Evolutionary conservation across 2,329 filamentous ascomycete species (phyloP).

Genomic region (Paramyrothecium sp.): DNA sequence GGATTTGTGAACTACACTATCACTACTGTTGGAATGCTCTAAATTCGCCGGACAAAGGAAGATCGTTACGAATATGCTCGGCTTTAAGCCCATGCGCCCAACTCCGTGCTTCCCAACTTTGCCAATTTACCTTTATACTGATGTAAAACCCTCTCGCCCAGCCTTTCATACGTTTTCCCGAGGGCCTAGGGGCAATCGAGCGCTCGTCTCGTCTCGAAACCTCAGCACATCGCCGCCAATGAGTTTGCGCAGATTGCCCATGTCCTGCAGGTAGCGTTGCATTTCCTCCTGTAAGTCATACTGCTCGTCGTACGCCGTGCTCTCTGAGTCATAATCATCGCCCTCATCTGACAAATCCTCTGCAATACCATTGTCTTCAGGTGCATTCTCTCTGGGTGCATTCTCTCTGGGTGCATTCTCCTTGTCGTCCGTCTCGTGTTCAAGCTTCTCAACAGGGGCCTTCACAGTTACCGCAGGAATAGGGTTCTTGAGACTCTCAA

Average conservation of each 20-base stretch:
- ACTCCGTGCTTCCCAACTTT: slow-evolving; percentile 22
- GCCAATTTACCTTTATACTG: neutral
- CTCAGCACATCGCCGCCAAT: slow-evolving; percentile 77
- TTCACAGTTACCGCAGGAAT: slow-evolving; percentile 62
- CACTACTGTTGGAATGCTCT: too few relatives aligned
- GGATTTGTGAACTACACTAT: too few relatives aligned
- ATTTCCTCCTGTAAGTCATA: slow-evolving; percentile 79
- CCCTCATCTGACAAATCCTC: slow-evolving; percentile 50
- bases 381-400: slow-evolving; percentile 11
- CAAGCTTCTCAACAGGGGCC: slow-evolving; percentile 17
- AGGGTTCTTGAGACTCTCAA: slow-evolving; percentile 86
- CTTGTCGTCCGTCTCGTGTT: slow-evolving; percentile 28
- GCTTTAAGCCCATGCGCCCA: slow-evolving; percentile 14
- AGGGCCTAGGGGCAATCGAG: slow-evolving; percentile 47
- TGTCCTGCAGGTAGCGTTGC: slow-evolving; percentile 79
- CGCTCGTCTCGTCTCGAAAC: slow-evolving; percentile 61
- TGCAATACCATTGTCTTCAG: slow-evolving; percentile 30
- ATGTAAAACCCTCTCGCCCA: neutral
- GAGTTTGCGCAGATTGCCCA: slow-evolving; percentile 60
- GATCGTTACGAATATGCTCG: neutral
- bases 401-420: slow-evolving; percentile 23
- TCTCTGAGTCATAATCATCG: slow-evolving; percentile 49
- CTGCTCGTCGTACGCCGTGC: slow-evolving; percentile 44
- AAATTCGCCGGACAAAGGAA: neutral
- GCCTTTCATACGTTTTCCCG: slow-evolving; percentile 36